Evolutionary conservation across 352 stramenopile genomes (phyloP).

Genomic region (Pythium insidiosum): DNA sequence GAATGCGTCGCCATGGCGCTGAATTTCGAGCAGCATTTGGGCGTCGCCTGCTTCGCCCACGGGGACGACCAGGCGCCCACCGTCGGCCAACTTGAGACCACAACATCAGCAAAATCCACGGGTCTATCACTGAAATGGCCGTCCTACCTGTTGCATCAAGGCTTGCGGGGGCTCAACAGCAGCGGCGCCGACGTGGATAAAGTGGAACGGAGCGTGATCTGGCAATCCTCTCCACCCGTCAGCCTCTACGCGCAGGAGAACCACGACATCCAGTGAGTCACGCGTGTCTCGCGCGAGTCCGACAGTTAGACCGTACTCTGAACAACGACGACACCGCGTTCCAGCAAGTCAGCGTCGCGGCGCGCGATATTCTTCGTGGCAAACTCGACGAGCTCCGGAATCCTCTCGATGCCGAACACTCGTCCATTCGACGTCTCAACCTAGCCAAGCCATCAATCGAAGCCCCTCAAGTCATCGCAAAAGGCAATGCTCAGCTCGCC

Average conservation of each 20-base stretch:
- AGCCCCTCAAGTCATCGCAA: no score
- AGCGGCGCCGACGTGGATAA: constrained; percentile 96
- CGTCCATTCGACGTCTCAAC: no score
- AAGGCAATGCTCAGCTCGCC: no score
- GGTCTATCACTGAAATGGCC: neutral
- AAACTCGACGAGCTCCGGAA: constrained; percentile 79
- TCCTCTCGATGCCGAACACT: constrained; percentile 91
- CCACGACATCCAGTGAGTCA: neutral
- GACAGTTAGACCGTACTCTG: constrained; percentile 21
- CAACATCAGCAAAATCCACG: neutral
- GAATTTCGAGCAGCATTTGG: constrained; percentile 79
- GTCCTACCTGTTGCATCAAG: constrained; percentile 83
- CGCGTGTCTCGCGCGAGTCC: neutral
- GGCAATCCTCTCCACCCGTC: constrained; percentile 92
- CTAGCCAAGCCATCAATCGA: no score
- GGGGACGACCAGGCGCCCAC: constrained; percentile 90
- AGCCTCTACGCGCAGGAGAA: constrained; percentile 29
- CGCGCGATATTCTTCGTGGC: constrained; percentile 76
- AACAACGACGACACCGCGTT: constrained; percentile 38
- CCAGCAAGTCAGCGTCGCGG: constrained; percentile 76
- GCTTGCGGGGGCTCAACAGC: constrained; percentile 79
- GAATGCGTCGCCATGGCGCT: constrained; percentile 31
- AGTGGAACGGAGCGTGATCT: constrained; percentile 90
- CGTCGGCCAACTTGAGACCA: constrained; percentile 34
- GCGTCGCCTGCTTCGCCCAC: constrained; percentile 60